Base-by-base conservation (phyloP, 106 monocot species). In the Allium cepa region DNA sequence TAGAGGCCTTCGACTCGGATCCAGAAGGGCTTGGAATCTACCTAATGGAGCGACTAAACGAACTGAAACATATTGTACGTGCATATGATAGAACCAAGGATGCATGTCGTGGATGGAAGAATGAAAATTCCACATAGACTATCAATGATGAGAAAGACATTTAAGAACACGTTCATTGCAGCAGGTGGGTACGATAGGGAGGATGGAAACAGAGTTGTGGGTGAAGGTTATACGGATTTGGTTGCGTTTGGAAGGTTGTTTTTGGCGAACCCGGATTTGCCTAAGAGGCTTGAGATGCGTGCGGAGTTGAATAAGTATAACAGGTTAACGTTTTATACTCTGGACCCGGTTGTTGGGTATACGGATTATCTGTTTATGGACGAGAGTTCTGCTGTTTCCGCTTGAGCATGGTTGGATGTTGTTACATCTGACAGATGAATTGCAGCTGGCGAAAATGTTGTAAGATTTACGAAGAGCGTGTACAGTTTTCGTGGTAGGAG, bases 211-310 rank as follows among this genome's bases (percentile, higher is more conserved):
- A 67, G 62, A 11, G 78, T 50, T 0, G 60, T 78, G 12, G 62
- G n/a, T 22, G 67, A 73, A 18, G 52, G 49, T 46, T 78, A 78
- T 48, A 56, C 78, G 10, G 72, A 78, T 68, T 62, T 78, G 67
- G 78, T 78, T 11, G 68, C 78, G 0, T 78, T 53, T 26, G 78
- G 78, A 3, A 50, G 78, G 7, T 26, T 67, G 26, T 78, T 78
- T 53, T 73, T 78, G 60, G 71, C 77, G 13, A 77, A 77, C 50
- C 77, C 77, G 10, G 77, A 77, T 18, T 48, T 77, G 16, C 77
- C 78, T 47, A 56, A 22, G 49, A 78, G 78, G 55, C 73, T 78
- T 28, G 67, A 72, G 60, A 13, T 67, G 16, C 60, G 73, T 56
- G 66, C 72, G 1, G 66, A 64, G 7, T 62, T 78, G 0, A 78